Conservation (phyloP, 2,329 filamentous ascomycete genomes). For the Xylariaceae sp. region DNA sequence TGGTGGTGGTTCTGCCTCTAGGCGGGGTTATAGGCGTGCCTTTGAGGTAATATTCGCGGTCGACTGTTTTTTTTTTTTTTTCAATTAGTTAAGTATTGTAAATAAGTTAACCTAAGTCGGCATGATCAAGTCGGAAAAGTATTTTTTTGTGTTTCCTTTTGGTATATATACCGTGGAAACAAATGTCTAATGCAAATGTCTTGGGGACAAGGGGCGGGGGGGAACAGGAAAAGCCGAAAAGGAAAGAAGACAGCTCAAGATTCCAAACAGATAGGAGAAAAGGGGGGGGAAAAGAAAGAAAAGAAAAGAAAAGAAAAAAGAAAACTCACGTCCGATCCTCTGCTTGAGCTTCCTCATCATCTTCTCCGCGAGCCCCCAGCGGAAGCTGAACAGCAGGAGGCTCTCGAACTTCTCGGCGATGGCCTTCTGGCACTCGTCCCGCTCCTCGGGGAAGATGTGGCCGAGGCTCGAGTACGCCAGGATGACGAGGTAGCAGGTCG, state of each 20-base stretch:
- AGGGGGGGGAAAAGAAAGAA: background rate
- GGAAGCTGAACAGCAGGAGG: conserved; percentile 28
- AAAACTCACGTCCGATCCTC: conserved; percentile 18
- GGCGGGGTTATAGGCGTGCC: conserved; percentile 14
- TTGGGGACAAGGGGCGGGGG: background rate
- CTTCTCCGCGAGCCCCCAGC: conserved; percentile 33
- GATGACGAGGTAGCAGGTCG: conserved; percentile 31
- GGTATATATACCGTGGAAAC: too few relatives aligned
- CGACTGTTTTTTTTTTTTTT: too few relatives aligned
- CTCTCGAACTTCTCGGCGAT: conserved; percentile 32
- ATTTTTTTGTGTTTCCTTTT: too few relatives aligned
- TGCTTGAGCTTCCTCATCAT: conserved; percentile 31
- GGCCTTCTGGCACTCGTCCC: conserved; percentile 22
- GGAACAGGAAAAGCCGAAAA: background rate
- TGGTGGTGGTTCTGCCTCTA: background rate
- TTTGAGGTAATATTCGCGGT: conserved; percentile 26
- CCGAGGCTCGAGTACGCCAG: conserved; percentile 23
- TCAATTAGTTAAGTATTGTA: too few relatives aligned
- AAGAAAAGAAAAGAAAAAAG: background rate
- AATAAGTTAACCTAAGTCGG: too few relatives aligned
- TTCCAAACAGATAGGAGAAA: too few relatives aligned
- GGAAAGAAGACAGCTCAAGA: too few relatives aligned
- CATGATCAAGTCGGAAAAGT: too few relatives aligned
- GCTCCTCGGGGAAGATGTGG: conserved; percentile 29
- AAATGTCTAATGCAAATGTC: too few relatives aligned